Conservation (phyloP, 2,329 filamentous ascomycete genomes). For the Xylariaceae sp. region DNA sequence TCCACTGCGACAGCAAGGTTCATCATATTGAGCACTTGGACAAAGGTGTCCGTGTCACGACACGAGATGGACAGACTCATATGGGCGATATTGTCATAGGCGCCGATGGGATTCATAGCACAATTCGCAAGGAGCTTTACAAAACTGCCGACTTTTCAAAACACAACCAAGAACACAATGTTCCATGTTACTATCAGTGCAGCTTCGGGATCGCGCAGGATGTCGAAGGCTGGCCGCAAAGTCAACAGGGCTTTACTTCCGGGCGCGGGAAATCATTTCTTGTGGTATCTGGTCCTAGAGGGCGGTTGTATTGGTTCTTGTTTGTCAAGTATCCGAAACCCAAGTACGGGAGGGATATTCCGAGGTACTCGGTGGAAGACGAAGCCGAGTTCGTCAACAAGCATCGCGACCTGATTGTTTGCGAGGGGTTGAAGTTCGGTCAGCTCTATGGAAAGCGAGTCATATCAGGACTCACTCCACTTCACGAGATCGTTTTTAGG, state of each 20-base stretch:
- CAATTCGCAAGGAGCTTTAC: constrained; percentile 32
- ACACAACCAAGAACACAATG: constrained; percentile 16
- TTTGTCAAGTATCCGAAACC: constrained; percentile 30
- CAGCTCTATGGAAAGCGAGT: constrained; percentile 30
- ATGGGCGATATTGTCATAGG: constrained; percentile 33
- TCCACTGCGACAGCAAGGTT: constrained; percentile 31
- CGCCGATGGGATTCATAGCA: constrained; percentile 28
- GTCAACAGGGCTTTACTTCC: constrained; percentile 9
- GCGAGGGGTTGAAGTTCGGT: constrained; percentile 27
- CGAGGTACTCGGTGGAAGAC: constrained; percentile 33
- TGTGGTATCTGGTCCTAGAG: constrained; percentile 29
- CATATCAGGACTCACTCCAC: constrained; percentile 30
- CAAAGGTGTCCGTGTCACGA: constrained; percentile 30
- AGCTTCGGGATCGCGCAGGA: constrained; percentile 39
- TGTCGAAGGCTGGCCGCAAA: constrained; percentile 22
- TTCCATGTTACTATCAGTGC: constrained; percentile 32
- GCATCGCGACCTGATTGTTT: constrained; percentile 21
- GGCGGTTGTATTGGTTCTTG: constrained; percentile 37
- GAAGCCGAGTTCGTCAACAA: constrained; percentile 28
- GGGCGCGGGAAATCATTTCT: constrained; percentile 27
- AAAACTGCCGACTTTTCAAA: constrained; percentile 27
- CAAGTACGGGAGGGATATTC: constrained; percentile 32
- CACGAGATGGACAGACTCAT: constrained; percentile 36
- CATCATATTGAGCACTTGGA: constrained; percentile 23
- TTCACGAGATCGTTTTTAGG: constrained; percentile 35